Base-by-base conservation (phyloP, 2,329 filamentous ascomycete genomes). In the Magnaporthiopsis rhizophila region DNA sequence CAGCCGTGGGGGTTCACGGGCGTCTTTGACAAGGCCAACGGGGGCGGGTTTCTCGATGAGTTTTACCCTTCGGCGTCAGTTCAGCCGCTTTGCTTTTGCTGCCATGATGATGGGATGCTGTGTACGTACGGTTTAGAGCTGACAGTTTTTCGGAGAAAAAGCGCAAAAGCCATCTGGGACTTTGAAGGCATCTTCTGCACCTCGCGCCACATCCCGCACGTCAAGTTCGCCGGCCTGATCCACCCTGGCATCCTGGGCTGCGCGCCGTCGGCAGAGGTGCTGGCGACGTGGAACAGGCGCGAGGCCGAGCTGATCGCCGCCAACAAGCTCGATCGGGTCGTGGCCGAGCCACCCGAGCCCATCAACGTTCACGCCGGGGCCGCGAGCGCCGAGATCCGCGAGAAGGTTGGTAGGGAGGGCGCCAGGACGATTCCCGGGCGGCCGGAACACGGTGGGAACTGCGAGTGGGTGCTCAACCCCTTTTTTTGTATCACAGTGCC, bases 171-270 rank as follows among this genome's bases (percentile, higher is more conserved):
- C 1, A 84, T 84, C 68, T 84, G 81, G 83, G 82, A 85, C 67
- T 83, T 84, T 62, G 82, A 84, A 63, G 81, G 81, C 67, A 81
- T 83, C 61, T 81, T 90, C 77, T 96, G 91, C 78, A 89, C 89
- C 3, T 93, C 89, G 8, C 86, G 92, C 21, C 93, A 97, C 74
- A 91, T 95, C 66, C 91, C 91, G 0, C 89, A 90, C 67, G 92
- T 97, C 58, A 89, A 91, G 58, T 97, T 97, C 73, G 86, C 92
- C 0, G 92, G 93, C 0, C 81, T 97, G 38, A 96, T 97, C 72
- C 93, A 97, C 74, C 93, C 93, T 0, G 93, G 93, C 4, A 97
- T 97, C 68, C 80, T 97, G 12, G 93, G 93, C 24, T 96, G 92
- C 72, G 93, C 93, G 0, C 93, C 93, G 0, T 94, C 90, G 0